Base-by-base conservation (phyloP, 352 stramenopile species). In the Discostella stelligera region DNA sequence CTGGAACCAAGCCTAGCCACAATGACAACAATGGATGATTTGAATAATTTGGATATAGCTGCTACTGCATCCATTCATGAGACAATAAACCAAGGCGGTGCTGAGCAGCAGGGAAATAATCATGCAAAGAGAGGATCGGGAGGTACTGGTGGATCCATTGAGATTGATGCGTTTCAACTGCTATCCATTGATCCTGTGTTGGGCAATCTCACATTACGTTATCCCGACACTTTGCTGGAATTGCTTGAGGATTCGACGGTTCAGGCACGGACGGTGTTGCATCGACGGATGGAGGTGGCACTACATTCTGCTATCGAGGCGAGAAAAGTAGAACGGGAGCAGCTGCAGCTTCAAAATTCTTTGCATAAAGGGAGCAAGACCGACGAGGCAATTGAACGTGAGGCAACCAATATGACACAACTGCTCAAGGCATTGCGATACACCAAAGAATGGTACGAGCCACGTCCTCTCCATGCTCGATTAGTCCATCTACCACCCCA, bases 401-500 rank as follows among this genome's bases (percentile, higher is more conserved):
- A 59, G 21, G 2, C 37, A 9, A 46, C 56, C n/a, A 50, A 60
- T 18, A 69, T 55, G 69, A 60, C 18, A 10, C 59, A 30, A 37
- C 55, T 77, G 11, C 48, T 68, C 5, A 27, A 41, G 37, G 54
- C 67, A 21, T 52, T 82, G 9, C 50, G 66, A 39, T 16, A 41
- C 23, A 70, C 27, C 27, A 16, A n/a, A 13, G 27, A 81, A 70
- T 14, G 59, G 13, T 79, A 83, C 55, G 4, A 60, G 25, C 52
- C 64, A 14, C 30, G 56, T 53, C 49, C 84, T 53, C 39, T 97
- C 20, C 95, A 96, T 71, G 87, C 94, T 21, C 84, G 93, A 14
- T 70, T 99, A 1, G 88, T 95, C 54, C 93, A 96, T 71, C 77
- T 98, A 55, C 96, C 96, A 27, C 96, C 95, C 0, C 83, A 97